A percentile compares a stretch with the other conserved stretches of the same genome.
phyloP scores from a whole-genome alignment of 2,329 filamentous ascomycete species.

The Epichloe sylvatica region DNA sequence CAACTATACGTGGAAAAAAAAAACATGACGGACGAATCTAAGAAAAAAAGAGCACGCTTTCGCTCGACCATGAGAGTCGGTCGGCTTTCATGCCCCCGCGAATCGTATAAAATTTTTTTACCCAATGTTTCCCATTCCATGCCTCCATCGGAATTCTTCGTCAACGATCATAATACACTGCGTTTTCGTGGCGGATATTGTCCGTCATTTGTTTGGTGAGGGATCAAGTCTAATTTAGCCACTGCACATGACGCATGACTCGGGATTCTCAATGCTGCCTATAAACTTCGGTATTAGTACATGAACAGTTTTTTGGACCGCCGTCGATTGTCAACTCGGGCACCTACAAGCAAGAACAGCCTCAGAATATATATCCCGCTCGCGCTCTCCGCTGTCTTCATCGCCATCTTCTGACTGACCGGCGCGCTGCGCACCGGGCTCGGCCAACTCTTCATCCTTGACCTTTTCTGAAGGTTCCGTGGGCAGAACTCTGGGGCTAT shows the following conservation, averaged over 20 bases:
- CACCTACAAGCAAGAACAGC: slow-evolving; percentile 71
- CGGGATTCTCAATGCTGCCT: slow-evolving; percentile 94
- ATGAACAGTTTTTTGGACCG: neutral
- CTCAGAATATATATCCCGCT: slow-evolving; percentile 90
- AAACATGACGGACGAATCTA: neutral
- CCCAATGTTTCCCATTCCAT: slow-evolving; percentile 10
- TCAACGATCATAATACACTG: slow-evolving; percentile 18
- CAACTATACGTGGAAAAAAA: neutral
- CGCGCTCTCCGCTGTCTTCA: slow-evolving; percentile 57
- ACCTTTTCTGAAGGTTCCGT: slow-evolving; percentile 53
- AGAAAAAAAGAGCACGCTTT: neutral
- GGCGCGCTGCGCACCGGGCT: slow-evolving; percentile 34
- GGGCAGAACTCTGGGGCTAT: slow-evolving; percentile 64
- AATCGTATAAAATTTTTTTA: slow-evolving; percentile 1
- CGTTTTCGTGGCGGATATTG: neutral
- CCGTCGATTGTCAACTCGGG: slow-evolving; percentile 10
- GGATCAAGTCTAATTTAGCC: slow-evolving; percentile 41
- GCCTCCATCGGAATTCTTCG: slow-evolving; percentile 17
- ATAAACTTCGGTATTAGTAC: slow-evolving; percentile 7
- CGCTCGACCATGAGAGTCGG: neutral
- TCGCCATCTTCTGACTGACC: slow-evolving; percentile 60
- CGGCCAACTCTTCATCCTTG: slow-evolving; percentile 51
- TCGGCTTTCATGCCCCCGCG: neutral
- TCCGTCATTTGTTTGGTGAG: slow-evolving; percentile 1
- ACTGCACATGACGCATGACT: slow-evolving; percentile 94